Evolutionary conservation across 257 asterid genomes (phyloP), one percentile per base, ranked within the genome.

Genomic region (Verbena officinalis): DNA sequence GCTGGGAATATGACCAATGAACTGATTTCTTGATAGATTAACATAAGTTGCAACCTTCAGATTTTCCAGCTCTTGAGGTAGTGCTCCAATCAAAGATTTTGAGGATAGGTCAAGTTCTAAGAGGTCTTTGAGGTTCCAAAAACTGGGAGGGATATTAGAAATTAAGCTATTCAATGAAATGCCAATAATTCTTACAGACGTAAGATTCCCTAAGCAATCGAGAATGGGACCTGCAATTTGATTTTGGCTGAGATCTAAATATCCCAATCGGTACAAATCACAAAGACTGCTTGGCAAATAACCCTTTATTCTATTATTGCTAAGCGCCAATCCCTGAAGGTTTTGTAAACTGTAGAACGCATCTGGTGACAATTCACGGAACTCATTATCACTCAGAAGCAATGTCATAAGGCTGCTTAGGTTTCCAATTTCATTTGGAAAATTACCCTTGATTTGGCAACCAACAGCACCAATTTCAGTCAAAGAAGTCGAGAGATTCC

Each of bases 271-370:
- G 1, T 59, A 38, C 57, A 75, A 39, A n/a, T 22, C 15, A 44
- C 77, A 76, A 16, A 71, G 34, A 42, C 17, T 38, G 7, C 6
- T 33, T 0, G 81, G 75, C 4, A 76, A 24, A 3, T 34, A 20
- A 2, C 80, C 80, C 17, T 5, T 52, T 19, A 76, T 20, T 54
- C 21, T 65, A 62, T 70, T 68, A 20, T 19, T 10, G 4, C 40
- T 7, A 43, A 75, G 69, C 10, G 7, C 58, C 59, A 75, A 44
- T 27, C 76, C 77, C 48, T 75, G 80, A 36, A 70, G 55, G 12
- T 23, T 33, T 17, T 16, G 52, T 16, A 70, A 30, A 16, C 69
- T 62, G 4, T 44, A 9, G 4, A 75, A 9, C 1, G 65, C 27
- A 4, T 55, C 7, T 5, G 73, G 76, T 53, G 70, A 1, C 4